Percentiles rank a stretch among this genome's conserved stretches.
phyloP scores from a whole-genome alignment of 2,329 filamentous ascomycete genomes.

The Cercospora nicotianae region DNA sequence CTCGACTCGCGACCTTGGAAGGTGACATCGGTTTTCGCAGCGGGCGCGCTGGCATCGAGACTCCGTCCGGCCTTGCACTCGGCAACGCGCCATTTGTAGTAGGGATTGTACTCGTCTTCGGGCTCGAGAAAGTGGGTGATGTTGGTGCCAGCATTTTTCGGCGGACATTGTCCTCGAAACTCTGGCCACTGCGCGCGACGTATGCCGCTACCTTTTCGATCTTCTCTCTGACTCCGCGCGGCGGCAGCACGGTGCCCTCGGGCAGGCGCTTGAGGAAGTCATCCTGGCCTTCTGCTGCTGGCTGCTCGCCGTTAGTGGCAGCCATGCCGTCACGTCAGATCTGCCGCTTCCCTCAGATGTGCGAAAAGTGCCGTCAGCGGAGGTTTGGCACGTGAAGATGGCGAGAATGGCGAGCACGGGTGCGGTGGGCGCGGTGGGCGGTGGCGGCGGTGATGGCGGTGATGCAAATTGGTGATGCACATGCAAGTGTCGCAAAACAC shows the following conservation, averaged over 20 bases:
- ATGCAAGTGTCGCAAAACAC: not conserved
- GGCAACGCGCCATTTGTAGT: constrained; percentile 84
- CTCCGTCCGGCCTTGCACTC: constrained; percentile 85
- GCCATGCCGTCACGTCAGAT: constrained; percentile 29
- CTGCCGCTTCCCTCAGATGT: constrained; percentile 2
- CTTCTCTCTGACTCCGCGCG: constrained; percentile 75
- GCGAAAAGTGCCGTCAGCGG: not conserved
- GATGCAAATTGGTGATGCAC: not conserved
- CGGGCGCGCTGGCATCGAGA: constrained; percentile 59
- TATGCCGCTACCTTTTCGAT: constrained; percentile 96
- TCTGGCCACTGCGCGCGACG: constrained; percentile 65
- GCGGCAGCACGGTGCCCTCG: constrained; percentile 80
- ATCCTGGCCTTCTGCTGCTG: constrained; percentile 31
- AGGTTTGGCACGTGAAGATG: not conserved
- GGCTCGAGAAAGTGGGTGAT: constrained; percentile 86
- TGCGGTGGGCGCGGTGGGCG: not conserved
- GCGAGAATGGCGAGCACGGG: not conserved
- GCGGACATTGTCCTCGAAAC: constrained; percentile 80
- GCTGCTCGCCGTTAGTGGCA: constrained; percentile 32
- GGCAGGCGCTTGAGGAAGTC: constrained; percentile 74
- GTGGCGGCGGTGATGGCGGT: not conserved
- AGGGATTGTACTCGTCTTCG: constrained; percentile 80
- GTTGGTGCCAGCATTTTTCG: constrained; percentile 78
- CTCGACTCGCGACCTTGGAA: constrained; percentile 63
- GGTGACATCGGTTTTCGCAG: constrained; percentile 36